Evolutionary conservation across 2,329 filamentous ascomycete species (phyloP).

Genomic region (Trichoderma guizhouense): DNA sequence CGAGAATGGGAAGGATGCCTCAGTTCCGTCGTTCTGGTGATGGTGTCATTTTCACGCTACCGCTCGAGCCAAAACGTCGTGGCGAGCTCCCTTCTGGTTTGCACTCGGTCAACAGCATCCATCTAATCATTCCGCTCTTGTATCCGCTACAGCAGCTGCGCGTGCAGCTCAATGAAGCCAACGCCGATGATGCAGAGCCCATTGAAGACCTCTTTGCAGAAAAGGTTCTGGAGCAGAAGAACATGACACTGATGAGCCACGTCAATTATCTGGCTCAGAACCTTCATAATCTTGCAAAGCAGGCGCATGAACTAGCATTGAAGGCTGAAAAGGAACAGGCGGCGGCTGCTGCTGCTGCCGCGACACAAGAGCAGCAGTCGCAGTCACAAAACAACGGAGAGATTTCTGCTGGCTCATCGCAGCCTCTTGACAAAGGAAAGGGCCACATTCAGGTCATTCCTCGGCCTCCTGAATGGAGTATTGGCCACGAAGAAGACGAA

Average conservation of each 20-base stretch:
- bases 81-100: slow-evolving; percentile 59
- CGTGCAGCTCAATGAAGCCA: slow-evolving; percentile 62
- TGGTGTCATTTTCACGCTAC: slow-evolving; percentile 66
- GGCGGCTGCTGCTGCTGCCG: slow-evolving; percentile 1
- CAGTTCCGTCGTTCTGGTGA: slow-evolving; percentile 67
- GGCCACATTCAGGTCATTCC: slow-evolving; percentile 69
- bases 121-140: slow-evolving; percentile 64
- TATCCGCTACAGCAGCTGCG: slow-evolving; percentile 70
- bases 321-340: slow-evolving; percentile 22
- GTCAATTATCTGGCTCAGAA: slow-evolving; percentile 73
- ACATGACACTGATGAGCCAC: slow-evolving; percentile 67
- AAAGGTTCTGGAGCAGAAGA: slow-evolving; percentile 53
- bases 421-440: slow-evolving; percentile 42
- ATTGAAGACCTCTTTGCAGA: slow-evolving; percentile 64
- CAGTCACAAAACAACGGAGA: slow-evolving; percentile 13
- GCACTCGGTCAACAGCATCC: slow-evolving; percentile 59
- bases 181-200: slow-evolving; percentile 55
- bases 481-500: slow-evolving; percentile 41
- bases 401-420: slow-evolving; percentile 15
- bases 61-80: slow-evolving; percentile 63
- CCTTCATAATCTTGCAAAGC: slow-evolving; percentile 63
- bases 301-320: slow-evolving; percentile 34
- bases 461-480: slow-evolving; percentile 72
- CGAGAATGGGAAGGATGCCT: slow-evolving; percentile 65
- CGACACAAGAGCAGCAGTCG: not conserved